A percentile compares a stretch with the other conserved stretches of the same genome.
phyloP scores from a whole-genome alignment of 345 rosid species.

The Citrus medica region DNA sequence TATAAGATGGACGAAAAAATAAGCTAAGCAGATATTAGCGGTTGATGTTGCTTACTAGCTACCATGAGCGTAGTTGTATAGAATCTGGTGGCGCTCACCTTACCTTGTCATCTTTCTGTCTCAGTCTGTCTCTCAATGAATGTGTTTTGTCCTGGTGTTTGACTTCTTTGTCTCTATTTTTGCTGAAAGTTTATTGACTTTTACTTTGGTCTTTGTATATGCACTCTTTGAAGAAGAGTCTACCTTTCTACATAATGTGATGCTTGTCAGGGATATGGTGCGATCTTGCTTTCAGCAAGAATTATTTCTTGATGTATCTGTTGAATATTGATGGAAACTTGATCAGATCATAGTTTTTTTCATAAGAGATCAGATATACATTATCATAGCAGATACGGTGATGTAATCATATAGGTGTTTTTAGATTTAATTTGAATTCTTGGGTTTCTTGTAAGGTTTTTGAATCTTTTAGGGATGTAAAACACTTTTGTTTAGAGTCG shows the following conservation, averaged over 20 bases:
- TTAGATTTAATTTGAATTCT: not conserved
- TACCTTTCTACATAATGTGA: not conserved
- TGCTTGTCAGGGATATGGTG: not conserved
- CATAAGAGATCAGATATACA: not conserved
- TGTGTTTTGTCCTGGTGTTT: not conserved
- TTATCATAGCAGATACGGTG: not conserved
- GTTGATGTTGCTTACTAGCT: not conserved
- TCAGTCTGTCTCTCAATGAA: not conserved
- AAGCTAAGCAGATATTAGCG: not conserved
- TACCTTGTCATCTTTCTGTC: not conserved
- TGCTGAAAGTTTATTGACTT: not conserved
- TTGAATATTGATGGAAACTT: not conserved
- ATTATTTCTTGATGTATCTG: not conserved
- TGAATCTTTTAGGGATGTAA: not conserved
- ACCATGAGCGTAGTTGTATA: not conserved
- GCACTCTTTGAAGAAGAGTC: not conserved
- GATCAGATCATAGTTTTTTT: not conserved
- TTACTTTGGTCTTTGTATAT: not conserved
- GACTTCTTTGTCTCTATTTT: not conserved
- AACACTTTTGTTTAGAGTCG: not conserved
- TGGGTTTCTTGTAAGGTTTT: not conserved
- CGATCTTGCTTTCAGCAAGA: not conserved
- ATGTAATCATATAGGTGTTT: not conserved
- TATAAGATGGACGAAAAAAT: not conserved
- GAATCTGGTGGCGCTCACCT: not conserved